Evolutionary conservation across 306 rosid species (phyloP), one percentile per base, ranked within the genome.

Genomic region (Dryas drummondii): DNA sequence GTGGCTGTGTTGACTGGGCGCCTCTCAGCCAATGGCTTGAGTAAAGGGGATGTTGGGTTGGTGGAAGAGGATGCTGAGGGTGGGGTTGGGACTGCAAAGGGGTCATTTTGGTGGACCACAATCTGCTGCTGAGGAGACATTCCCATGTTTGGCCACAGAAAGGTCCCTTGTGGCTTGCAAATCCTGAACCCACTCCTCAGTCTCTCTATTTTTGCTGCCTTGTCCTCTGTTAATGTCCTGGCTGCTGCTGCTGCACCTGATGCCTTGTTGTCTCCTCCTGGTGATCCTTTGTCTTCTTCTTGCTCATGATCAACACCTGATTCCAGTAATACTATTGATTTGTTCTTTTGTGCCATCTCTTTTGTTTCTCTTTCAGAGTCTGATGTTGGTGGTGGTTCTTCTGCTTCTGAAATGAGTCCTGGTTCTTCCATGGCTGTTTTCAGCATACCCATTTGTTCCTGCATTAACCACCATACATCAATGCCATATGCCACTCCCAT

Each of bases 151-250:
- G 97, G 97, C 96, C 97, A 94, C n/a, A 84, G 60, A 72, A 87
- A 87, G 45, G 82, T 76, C 54, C 96, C 97, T 32, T 81, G 87
- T 72, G 97, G 92, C 82, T 80, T 88, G 88, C 91, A 90, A 66
- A 94, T 87, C 70, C 83, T 81, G 87, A 94, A 92, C 16, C 97
- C 96, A 83, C 97, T 94, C 88, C 77, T 87, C 71, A 92, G 80
- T 80, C 89, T 90, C 68, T 77, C 80, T 68, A 88, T 90, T 78
- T 41, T 92, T 58, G 91, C 79, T 53, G 89, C 96, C 86, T 82
- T 87, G 82, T 83, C 83, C 85, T 94, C 67, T 16, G 3, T 32
- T 32, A 32, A 1, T 32, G 37, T 32, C 37, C 37, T 32, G 8
- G 26, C 88, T 48, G 32, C 13, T 32, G 12, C 75, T 49, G 62